phyloP scores from a whole-genome alignment of 2,329 filamentous ascomycete species.

The Pseudogymnoascus verrucosus region DNA sequence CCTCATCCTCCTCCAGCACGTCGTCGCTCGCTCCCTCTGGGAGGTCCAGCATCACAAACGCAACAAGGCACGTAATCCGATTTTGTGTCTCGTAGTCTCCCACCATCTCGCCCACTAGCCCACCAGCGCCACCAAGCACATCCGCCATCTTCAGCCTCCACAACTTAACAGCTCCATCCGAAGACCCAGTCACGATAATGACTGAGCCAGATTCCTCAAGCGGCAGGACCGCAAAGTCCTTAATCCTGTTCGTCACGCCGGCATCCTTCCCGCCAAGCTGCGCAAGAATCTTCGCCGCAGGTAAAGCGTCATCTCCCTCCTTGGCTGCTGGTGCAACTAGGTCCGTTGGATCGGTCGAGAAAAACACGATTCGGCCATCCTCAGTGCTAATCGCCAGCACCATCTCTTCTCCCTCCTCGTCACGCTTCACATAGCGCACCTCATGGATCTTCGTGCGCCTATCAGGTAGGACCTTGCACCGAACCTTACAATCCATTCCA shows the following conservation, averaged over 20 bases:
- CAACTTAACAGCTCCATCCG: slow-evolving; percentile 75
- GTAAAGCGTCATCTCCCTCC: slow-evolving; percentile 37
- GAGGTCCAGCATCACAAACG: slow-evolving; percentile 73
- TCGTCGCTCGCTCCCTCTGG: slow-evolving; percentile 51
- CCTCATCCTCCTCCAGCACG: slow-evolving; percentile 19
- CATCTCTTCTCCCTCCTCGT: slow-evolving; percentile 39
- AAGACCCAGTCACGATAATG: slow-evolving; percentile 67
- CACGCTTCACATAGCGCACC: slow-evolving; percentile 58
- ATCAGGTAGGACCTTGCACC: slow-evolving; percentile 61
- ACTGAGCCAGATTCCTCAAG: slow-evolving; percentile 35
- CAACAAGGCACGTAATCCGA: slow-evolving; percentile 79
- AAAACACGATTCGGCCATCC: slow-evolving; percentile 80
- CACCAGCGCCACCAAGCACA: slow-evolving; percentile 32
- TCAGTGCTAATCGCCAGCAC: slow-evolving; percentile 77
- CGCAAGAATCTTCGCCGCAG: slow-evolving; percentile 60
- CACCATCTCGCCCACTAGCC: slow-evolving; percentile 45
- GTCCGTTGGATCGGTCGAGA: slow-evolving; percentile 54
- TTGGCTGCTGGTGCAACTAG: slow-evolving; percentile 29
- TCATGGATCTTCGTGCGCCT: slow-evolving; percentile 76
- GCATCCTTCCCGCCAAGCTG: slow-evolving; percentile 67
- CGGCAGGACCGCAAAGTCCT: slow-evolving; percentile 74
- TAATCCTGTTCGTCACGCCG: slow-evolving; percentile 64
- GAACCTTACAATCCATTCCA: slow-evolving; percentile 78
- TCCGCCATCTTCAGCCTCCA: slow-evolving; percentile 52
- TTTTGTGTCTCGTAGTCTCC: slow-evolving; percentile 79